Percentiles rank a stretch among this genome's conserved stretches.
phyloP scores from a whole-genome alignment of 1,284 basidiomycete species.

The Neotropicomus parvogracilis region DNA sequence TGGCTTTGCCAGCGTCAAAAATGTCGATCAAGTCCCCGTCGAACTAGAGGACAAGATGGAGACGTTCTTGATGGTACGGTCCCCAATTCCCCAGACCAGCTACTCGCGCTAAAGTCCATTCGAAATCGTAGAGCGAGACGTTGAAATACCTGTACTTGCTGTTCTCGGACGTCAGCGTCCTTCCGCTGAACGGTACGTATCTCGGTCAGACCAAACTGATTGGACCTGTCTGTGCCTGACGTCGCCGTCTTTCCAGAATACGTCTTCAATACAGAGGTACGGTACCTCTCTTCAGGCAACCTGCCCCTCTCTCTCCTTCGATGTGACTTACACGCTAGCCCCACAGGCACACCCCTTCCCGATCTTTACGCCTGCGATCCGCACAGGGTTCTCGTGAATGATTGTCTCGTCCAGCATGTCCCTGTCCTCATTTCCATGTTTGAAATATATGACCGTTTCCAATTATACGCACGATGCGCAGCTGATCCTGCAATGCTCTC shows the following conservation, averaged over 20 bases:
- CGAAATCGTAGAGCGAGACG: slow-evolving; percentile 69
- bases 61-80: slow-evolving; percentile 82
- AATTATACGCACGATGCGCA: background rate
- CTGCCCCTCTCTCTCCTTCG: slow-evolving; percentile 48
- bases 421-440: background rate
- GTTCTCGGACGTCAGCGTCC: slow-evolving; percentile 70
- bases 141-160: slow-evolving; percentile 93
- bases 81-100: background rate
- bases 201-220: background rate
- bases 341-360: slow-evolving; percentile 65
- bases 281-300: slow-evolving; percentile 38
- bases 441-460: background rate
- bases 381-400: slow-evolving; percentile 48
- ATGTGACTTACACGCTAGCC: slow-evolving; percentile 1
- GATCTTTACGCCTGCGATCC: slow-evolving; percentile 53
- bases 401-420: background rate
- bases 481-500: too few species aligned
- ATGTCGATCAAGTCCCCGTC: slow-evolving; percentile 75
- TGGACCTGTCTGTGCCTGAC: slow-evolving; percentile 10
- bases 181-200: slow-evolving; percentile 71
- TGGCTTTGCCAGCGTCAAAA: slow-evolving; percentile 82
- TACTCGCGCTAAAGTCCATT: slow-evolving; percentile 4
- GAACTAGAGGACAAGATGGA: slow-evolving; percentile 88
- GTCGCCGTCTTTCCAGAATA: slow-evolving; percentile 49
- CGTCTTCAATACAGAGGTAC: slow-evolving; percentile 93